These are phyloP conservation scores for Jatropha curcas DNA, from an alignment of 345 rosid species.

Conservation along the genomic window DNA sequence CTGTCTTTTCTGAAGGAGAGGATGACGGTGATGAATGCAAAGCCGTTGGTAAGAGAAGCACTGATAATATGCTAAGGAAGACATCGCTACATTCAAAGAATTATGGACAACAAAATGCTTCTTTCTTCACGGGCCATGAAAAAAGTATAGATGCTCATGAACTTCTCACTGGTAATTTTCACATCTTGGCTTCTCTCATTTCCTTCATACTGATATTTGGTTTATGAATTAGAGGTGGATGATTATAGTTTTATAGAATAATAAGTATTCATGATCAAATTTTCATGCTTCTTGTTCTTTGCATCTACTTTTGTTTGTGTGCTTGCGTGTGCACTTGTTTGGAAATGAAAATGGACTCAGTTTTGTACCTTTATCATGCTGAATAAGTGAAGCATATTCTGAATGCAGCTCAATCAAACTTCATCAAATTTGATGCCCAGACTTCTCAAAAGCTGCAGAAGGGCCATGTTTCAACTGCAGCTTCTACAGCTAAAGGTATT, in stretches of 20 bases:
- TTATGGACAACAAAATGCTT: slow-evolving; percentile 35
- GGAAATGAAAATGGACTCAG: neutral
- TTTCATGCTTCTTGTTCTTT: neutral
- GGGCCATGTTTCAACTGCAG: slow-evolving; percentile 33
- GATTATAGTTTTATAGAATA: neutral
- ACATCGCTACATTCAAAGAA: slow-evolving; percentile 50
- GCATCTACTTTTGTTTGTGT: neutral
- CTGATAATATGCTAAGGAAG: slow-evolving; percentile 47
- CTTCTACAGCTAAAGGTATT: slow-evolving; percentile 52
- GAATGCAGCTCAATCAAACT: slow-evolving; percentile 40
- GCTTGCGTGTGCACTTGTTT: too few species aligned
- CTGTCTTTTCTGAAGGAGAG: slow-evolving; percentile 66
- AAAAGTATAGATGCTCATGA: slow-evolving; percentile 34
- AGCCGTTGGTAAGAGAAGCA: slow-evolving; percentile 45
- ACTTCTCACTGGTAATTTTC: slow-evolving; percentile 40
- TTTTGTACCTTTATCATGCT: neutral
- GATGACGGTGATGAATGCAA: slow-evolving; percentile 55
- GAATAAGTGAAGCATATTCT: slow-evolving; percentile 14
- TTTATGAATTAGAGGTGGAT: neutral
- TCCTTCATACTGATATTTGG: neutral
- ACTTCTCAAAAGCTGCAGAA: slow-evolving; percentile 36
- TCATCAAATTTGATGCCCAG: slow-evolving; percentile 22
- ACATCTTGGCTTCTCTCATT: neutral
- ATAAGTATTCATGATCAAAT: neutral
- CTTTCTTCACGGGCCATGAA: slow-evolving; percentile 27